These are phyloP conservation scores for Cercospora brassicicola DNA, from an alignment of 2,329 filamentous ascomycete genomes.

Conservation along the genomic window DNA sequence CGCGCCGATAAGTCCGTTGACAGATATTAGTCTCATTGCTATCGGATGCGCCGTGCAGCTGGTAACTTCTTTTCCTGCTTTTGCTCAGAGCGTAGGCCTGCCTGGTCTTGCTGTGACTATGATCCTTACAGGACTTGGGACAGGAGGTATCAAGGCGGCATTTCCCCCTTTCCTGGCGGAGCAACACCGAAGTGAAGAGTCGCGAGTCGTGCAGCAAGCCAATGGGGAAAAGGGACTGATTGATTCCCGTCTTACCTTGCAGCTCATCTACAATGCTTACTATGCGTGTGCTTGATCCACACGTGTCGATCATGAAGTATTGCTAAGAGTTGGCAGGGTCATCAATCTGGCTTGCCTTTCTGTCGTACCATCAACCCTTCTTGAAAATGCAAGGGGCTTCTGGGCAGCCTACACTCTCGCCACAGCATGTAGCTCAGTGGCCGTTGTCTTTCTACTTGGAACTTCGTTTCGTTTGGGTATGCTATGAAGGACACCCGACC, in stretches of 20 bases:
- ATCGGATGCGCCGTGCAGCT: slow-evolving; percentile 17
- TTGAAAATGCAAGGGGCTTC: slow-evolving; percentile 15
- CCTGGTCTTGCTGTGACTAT: slow-evolving; percentile 10
- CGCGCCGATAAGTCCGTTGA: neutral
- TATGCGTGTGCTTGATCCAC: slow-evolving; percentile 10
- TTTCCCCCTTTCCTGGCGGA: slow-evolving; percentile 14
- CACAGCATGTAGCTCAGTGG: slow-evolving; percentile 1
- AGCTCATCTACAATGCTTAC: slow-evolving; percentile 21
- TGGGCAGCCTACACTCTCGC: slow-evolving; percentile 18
- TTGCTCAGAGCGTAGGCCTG: neutral
- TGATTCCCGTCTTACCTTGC: slow-evolving; percentile 18
- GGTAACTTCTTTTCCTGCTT: slow-evolving; percentile 6
- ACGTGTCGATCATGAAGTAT: neutral
- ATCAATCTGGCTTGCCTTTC: slow-evolving; percentile 20
- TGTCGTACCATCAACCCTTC: slow-evolving; percentile 11
- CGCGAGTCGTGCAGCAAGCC: neutral
- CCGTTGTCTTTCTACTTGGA: neutral
- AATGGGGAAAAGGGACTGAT: neutral
- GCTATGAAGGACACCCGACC: neutral
- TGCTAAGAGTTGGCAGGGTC: slow-evolving; percentile 2
- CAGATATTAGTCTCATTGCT: slow-evolving; percentile 1
- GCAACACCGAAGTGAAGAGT: neutral
- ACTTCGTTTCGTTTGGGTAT: neutral
- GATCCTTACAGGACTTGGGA: slow-evolving; percentile 13
- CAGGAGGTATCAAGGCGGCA: slow-evolving; percentile 13